Evolutionary conservation across 2,329 filamentous ascomycete genomes (phyloP).

Genomic region (Camillea tinctor): DNA sequence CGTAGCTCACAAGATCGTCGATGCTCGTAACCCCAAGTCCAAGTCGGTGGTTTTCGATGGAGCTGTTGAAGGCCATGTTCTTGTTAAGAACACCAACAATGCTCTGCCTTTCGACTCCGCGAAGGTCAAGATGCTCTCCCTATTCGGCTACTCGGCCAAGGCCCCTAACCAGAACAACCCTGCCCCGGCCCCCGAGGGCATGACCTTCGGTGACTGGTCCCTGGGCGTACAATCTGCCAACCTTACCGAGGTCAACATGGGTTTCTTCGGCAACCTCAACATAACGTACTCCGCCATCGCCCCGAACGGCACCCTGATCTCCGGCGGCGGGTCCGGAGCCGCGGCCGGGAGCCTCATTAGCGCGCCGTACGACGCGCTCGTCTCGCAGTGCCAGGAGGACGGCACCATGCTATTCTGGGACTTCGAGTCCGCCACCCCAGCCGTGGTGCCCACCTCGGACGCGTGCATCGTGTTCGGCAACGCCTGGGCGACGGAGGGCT

Average conservation of each 20-base stretch:
- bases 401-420: slow-evolving; percentile 45
- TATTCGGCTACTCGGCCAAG: slow-evolving; percentile 45
- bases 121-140: slow-evolving; percentile 46
- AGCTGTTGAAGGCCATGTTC: slow-evolving; percentile 35
- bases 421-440: slow-evolving; percentile 36
- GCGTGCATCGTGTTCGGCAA: slow-evolving; percentile 58
- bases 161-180: slow-evolving; percentile 30
- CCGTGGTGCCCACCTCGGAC: slow-evolving; percentile 41
- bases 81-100: slow-evolving; percentile 46
- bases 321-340: slow-evolving; percentile 40
- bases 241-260: slow-evolving; percentile 8
- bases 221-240: slow-evolving; percentile 14
- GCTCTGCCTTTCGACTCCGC: slow-evolving; percentile 41
- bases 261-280: slow-evolving; percentile 24
- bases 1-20: slow-evolving; percentile 37
- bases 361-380: slow-evolving; percentile 39
- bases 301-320: slow-evolving; percentile 38
- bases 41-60: slow-evolving; percentile 33
- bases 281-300: slow-evolving; percentile 23
- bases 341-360: slow-evolving; percentile 36
- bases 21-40: slow-evolving; percentile 38
- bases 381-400: slow-evolving; percentile 40
- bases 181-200: slow-evolving; percentile 45
- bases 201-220: slow-evolving; percentile 19
- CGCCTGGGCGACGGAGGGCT: slow-evolving; percentile 62